phyloP scores from a whole-genome alignment of 441 rosid genomes.

The Brassica balearica region DNA sequence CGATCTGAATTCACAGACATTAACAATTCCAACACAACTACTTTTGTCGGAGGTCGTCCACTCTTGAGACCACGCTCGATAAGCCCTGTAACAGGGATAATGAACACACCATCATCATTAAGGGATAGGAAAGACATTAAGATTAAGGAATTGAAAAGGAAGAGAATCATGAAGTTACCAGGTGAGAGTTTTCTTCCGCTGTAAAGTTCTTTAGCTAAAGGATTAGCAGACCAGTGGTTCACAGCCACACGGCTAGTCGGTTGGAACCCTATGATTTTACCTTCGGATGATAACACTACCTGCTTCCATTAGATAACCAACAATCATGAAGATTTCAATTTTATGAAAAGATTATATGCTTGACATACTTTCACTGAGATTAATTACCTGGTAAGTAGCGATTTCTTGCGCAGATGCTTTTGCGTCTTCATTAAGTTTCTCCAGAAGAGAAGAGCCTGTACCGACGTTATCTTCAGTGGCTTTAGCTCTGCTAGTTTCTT shows the following conservation, averaged over 20 bases:
- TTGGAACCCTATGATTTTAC: slow-evolving; percentile 74
- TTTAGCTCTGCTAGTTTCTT: slow-evolving; percentile 46
- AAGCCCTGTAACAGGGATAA: slow-evolving; percentile 51
- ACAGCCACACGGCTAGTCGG: slow-evolving; percentile 76
- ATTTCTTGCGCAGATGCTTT: slow-evolving; percentile 67
- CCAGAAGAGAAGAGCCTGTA: slow-evolving; percentile 47
- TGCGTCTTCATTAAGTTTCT: slow-evolving; percentile 51
- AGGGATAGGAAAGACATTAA: background rate
- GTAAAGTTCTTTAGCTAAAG: slow-evolving; percentile 74
- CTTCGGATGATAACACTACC: slow-evolving; percentile 72
- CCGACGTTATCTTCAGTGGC: slow-evolving; percentile 42
- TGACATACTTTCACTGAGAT: background rate
- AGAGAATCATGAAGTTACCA: slow-evolving; percentile 49
- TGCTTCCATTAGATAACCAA: slow-evolving; percentile 29
- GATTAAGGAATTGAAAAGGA: background rate
- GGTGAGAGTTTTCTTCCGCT: slow-evolving; percentile 65
- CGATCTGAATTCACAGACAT: slow-evolving; percentile 62
- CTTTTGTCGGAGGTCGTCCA: slow-evolving; percentile 49
- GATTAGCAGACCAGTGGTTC: slow-evolving; percentile 82
- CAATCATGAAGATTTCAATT: slow-evolving; percentile 1
- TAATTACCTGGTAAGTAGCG: slow-evolving; percentile 84
- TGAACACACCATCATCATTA: slow-evolving; percentile 8
- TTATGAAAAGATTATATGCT: background rate
- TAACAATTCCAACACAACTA: slow-evolving; percentile 65
- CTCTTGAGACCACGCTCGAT: slow-evolving; percentile 65